A percentile compares a stretch with the other conserved stretches of the same genome.
These are phyloP conservation scores for Phytophthora parvispora DNA, from an alignment of 352 stramenopile species.

Conservation along the genomic window DNA sequence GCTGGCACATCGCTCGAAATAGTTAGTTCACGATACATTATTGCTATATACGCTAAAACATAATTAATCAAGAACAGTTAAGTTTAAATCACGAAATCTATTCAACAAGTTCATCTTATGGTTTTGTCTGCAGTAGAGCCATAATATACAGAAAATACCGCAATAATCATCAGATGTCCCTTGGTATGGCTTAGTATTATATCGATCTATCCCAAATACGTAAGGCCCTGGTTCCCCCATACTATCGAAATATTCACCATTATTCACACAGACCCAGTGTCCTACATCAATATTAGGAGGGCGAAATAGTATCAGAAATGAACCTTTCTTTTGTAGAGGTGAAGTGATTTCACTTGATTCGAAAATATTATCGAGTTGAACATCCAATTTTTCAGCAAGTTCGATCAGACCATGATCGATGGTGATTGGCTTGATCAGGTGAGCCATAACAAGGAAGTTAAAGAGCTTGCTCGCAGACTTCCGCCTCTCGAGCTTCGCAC, in stretches of 20 bases:
- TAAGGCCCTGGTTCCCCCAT: conserved; percentile 7
- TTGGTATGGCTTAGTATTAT: conserved; percentile 21
- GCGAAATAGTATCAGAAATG: background rate
- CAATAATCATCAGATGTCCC: conserved; percentile 6
- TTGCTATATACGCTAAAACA: conserved; percentile 17
- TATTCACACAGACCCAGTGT: conserved; percentile 6
- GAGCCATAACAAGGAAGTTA: conserved; percentile 5
- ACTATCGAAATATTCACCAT: conserved; percentile 17
- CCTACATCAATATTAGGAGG: conserved; percentile 1
- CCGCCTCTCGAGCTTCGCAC: no score
- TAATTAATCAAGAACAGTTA: conserved; percentile 13
- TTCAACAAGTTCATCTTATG: conserved; percentile 15
- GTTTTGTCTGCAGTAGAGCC: conserved; percentile 18
- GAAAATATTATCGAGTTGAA: background rate
- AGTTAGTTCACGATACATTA: conserved; percentile 14
- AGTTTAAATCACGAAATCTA: conserved; percentile 19
- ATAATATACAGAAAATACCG: conserved; percentile 9
- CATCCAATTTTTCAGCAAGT: conserved; percentile 2
- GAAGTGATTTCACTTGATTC: background rate
- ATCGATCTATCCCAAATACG: background rate
- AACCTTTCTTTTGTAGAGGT: background rate
- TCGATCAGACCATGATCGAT: conserved; percentile 7
- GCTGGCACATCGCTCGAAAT: conserved; percentile 6
- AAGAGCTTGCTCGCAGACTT: no score
- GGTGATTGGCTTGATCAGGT: conserved; percentile 3